phyloP scores from a whole-genome alignment of 257 asterid species.

The Datura wrightii region DNA sequence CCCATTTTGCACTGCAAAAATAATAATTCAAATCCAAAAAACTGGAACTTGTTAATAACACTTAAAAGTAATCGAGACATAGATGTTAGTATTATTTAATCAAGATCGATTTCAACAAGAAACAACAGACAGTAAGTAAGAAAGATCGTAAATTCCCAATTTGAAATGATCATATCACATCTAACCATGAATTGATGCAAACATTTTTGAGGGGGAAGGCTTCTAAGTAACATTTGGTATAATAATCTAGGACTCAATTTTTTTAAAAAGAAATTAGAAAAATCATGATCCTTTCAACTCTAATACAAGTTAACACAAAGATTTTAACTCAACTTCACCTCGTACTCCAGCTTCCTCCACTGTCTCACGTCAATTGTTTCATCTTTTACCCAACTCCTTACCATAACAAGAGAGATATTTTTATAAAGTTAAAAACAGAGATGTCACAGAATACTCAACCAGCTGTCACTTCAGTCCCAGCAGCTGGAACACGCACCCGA shows the following conservation, averaged over 20 bases:
- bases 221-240: no score
- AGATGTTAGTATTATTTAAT: not conserved
- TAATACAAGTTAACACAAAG: no score
- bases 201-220: no score
- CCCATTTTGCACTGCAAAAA: not conserved
- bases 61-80: not conserved
- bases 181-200: not conserved
- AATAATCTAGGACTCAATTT: no score
- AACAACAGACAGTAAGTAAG: not conserved
- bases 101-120: not conserved
- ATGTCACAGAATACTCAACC: constrained; percentile 90
- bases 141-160: no score
- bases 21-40: not conserved
- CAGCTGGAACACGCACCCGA: constrained; percentile 97
- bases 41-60: not conserved
- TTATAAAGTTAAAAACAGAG: not conserved
- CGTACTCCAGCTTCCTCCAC: no score
- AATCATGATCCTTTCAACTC: no score
- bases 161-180: not conserved
- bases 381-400: no score
- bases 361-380: no score
- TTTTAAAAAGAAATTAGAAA: no score
- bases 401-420: no score
- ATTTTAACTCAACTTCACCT: no score
- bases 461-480: constrained; percentile 71